These are phyloP conservation scores for Aspergillus quadricinctus DNA, from an alignment of 2,329 filamentous ascomycete species.

Conservation along the genomic window DNA sequence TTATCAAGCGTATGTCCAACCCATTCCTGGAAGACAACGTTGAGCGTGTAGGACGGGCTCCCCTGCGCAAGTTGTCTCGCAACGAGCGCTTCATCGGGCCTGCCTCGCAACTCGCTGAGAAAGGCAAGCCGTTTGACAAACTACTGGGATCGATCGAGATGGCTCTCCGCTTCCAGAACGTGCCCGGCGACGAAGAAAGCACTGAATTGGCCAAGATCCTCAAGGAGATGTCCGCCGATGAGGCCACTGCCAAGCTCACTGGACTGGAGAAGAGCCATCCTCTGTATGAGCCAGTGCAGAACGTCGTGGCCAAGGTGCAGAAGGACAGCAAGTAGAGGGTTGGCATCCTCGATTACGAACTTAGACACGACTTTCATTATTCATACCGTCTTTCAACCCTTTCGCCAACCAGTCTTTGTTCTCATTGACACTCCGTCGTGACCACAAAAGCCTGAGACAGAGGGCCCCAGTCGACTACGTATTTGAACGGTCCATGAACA, in stretches of 20 bases:
- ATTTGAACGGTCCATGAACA: constrained; percentile 18
- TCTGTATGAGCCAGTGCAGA: constrained; percentile 69
- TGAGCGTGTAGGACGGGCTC: constrained; percentile 91
- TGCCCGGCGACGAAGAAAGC: constrained; percentile 87
- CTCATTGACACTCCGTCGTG: background rate
- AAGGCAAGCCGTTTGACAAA: constrained; percentile 65
- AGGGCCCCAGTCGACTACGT: constrained; percentile 26
- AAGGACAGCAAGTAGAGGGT: constrained; percentile 35
- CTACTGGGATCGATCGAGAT: constrained; percentile 83
- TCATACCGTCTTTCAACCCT: background rate
- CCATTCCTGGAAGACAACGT: constrained; percentile 88
- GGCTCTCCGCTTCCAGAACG: constrained; percentile 92
- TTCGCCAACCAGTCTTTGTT: constrained; percentile 10
- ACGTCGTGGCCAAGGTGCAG: constrained; percentile 81
- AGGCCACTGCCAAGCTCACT: constrained; percentile 75
- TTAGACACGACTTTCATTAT: background rate
- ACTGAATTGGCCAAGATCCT: constrained; percentile 81
- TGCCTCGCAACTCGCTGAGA: constrained; percentile 81
- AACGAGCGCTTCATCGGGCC: constrained; percentile 96
- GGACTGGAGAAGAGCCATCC: constrained; percentile 73
- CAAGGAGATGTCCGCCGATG: constrained; percentile 65
- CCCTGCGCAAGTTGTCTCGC: constrained; percentile 86
- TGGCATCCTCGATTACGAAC: background rate
- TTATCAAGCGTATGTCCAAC: constrained; percentile 89
- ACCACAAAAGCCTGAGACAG: constrained; percentile 10